Conservation (phyloP, 139 green algal genomes). For the Chlorella ohadii region DNA sequence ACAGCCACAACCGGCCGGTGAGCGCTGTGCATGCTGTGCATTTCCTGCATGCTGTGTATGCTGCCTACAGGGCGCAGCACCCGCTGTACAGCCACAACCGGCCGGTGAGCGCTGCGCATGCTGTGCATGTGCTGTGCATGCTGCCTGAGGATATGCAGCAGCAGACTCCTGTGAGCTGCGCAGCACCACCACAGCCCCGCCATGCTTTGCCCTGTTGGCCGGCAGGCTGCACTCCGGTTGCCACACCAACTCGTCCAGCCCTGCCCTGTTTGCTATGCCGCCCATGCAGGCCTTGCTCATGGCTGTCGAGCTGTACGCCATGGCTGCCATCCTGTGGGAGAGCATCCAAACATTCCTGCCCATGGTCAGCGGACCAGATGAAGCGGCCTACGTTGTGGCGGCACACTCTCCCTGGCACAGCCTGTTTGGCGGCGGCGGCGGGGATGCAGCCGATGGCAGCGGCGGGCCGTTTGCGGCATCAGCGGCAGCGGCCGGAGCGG, state of each 20-base stretch:
- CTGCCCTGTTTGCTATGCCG: too few species aligned
- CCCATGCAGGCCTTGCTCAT: background rate
- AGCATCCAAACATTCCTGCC: background rate
- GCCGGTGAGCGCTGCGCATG: background rate
- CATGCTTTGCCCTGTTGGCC: too few species aligned
- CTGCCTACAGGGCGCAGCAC: background rate
- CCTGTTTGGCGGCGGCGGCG: too few species aligned
- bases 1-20: slow-evolving; percentile 6
- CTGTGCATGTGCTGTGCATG: too few species aligned
- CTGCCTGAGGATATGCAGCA: too few species aligned
- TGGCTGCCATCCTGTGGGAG: background rate
- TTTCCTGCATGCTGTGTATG: too few species aligned
- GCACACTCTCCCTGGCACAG: background rate
- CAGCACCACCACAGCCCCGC: too few species aligned
- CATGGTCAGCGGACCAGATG: too few species aligned
- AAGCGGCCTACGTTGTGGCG: background rate
- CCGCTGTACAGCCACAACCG: slow-evolving; percentile 1
- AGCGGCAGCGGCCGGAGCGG: background rate
- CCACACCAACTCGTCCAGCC: too few species aligned
- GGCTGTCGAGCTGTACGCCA: background rate
- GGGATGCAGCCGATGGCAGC: background rate
- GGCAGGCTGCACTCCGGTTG: too few species aligned
- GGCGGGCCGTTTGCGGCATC: background rate
- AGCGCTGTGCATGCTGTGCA: too few species aligned
- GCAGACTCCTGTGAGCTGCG: too few species aligned